A percentile compares a stretch with the other conserved stretches of the same genome.
Conservation (phyloP, 768 basidiomycete genomes). For the Leccinum boreale region DNA sequence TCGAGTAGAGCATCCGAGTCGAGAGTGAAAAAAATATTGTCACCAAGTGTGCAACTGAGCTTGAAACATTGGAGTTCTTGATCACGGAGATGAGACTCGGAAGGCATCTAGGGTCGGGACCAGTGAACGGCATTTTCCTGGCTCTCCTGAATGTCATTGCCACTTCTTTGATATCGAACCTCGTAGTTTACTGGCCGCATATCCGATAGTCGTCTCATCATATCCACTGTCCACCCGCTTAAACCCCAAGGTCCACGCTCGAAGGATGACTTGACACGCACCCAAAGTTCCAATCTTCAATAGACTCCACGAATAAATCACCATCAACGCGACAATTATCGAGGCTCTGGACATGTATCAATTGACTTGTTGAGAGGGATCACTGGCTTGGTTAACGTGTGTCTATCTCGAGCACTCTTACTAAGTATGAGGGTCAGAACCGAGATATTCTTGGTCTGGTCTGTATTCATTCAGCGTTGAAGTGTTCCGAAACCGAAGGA, state of each 20-base stretch:
- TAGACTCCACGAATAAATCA: background rate
- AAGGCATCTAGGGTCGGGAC: background rate
- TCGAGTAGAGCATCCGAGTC: background rate
- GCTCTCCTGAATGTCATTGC: background rate
- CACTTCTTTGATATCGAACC: background rate
- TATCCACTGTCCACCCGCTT: background rate
- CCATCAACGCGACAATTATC: background rate
- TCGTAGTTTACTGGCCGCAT: background rate
- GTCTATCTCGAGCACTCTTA: slow-evolving; percentile 50
- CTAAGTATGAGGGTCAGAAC: slow-evolving; percentile 45
- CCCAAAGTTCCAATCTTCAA: background rate
- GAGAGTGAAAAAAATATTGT: background rate
- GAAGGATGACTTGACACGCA: background rate
- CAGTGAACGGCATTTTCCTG: background rate
- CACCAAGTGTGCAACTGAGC: background rate
- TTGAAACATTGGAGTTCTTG: background rate
- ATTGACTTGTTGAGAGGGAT: background rate
- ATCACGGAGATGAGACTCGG: background rate
- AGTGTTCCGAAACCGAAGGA: background rate
- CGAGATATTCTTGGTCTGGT: slow-evolving; percentile 52
- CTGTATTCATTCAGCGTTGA: slow-evolving; percentile 4
- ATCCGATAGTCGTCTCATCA: background rate
- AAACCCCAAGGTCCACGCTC: background rate
- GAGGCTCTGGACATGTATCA: background rate
- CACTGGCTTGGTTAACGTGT: background rate